A percentile compares a stretch with the other conserved stretches of the same genome.
Evolutionary conservation across 176 grass and related monocot genomes (phyloP).

Genomic region (Musa acuminata): DNA sequence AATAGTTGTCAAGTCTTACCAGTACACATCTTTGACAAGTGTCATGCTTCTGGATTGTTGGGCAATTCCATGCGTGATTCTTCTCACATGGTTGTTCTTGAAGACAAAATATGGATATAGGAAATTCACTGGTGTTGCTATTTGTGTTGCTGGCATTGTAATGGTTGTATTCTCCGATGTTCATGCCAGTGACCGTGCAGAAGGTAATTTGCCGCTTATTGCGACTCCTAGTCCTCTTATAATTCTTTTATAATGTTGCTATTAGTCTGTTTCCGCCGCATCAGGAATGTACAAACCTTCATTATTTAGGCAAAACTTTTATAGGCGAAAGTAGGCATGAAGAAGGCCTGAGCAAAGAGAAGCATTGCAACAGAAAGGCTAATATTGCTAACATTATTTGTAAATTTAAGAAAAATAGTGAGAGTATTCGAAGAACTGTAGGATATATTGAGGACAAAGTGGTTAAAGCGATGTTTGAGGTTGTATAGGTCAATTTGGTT

Average conservation of each 20-base stretch:
- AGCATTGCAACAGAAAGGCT: no score
- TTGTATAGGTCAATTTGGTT: no score
- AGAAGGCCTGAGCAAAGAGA: no score
- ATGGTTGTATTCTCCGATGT: slow-evolving; percentile 60
- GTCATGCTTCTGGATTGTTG: slow-evolving; percentile 70
- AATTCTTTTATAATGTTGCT: background rate
- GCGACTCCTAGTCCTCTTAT: background rate
- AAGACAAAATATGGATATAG: slow-evolving; percentile 49
- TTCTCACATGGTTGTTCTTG: slow-evolving; percentile 51
- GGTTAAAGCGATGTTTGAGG: no score
- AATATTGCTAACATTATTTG: no score
- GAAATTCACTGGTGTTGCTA: slow-evolving; percentile 40
- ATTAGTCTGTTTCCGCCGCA: no score
- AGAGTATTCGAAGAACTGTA: no score
- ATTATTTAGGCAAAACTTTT: no score
- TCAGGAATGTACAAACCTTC: no score
- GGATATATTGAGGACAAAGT: no score
- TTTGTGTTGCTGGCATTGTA: slow-evolving; percentile 47
- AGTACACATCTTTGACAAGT: slow-evolving; percentile 60
- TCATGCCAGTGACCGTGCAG: slow-evolving; percentile 40
- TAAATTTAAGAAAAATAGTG: no score
- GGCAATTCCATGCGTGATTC: slow-evolving; percentile 57
- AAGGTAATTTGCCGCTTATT: background rate
- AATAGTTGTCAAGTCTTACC: slow-evolving; percentile 59
- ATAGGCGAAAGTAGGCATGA: no score